phyloP scores from a whole-genome alignment of 23 red algal species.

The Agarophyton chilense region DNA sequence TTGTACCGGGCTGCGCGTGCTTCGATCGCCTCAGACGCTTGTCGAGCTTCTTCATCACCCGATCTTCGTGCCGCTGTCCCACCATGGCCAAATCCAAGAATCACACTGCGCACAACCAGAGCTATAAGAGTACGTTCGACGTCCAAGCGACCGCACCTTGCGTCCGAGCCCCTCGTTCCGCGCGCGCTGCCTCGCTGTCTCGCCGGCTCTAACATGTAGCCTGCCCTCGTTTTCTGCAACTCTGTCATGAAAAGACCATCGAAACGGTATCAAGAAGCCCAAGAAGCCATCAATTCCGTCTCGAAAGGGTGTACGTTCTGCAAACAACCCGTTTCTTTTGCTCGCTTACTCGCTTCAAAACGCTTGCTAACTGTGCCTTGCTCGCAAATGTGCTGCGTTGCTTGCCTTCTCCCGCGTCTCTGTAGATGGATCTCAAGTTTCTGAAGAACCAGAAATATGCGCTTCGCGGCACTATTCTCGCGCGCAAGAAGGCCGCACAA shows the following conservation, averaged over 20 bases:
- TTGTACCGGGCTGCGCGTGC: too few species aligned
- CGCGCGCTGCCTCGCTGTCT: too few species aligned
- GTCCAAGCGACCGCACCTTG: too few species aligned
- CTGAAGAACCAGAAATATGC: constrained; percentile 93
- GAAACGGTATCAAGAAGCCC: constrained; percentile 96
- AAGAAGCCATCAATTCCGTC: constrained; percentile 61
- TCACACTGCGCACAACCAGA: constrained; percentile 95
- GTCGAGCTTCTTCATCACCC: neutral
- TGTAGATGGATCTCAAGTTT: constrained; percentile 90
- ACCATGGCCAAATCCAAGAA: constrained; percentile 98
- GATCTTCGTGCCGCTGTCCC: neutral
- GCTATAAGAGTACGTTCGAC: constrained; percentile 60
- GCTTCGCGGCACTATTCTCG: constrained; percentile 71
- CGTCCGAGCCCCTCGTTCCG: neutral
- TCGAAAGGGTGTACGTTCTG: constrained; percentile 65
- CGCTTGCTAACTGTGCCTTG: neutral
- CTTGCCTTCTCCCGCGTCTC: neutral
- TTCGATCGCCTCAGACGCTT: neutral
- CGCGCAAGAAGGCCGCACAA: constrained; percentile 32
- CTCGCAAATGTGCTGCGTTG: neutral
- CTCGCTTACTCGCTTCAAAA: neutral
- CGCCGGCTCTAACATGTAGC: neutral
- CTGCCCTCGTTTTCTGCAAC: neutral
- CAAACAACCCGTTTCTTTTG: neutral
- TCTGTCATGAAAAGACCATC: constrained; percentile 48